Conservation (phyloP, 306 rosid genomes). For the Trichosanthes cucumerina region DNA sequence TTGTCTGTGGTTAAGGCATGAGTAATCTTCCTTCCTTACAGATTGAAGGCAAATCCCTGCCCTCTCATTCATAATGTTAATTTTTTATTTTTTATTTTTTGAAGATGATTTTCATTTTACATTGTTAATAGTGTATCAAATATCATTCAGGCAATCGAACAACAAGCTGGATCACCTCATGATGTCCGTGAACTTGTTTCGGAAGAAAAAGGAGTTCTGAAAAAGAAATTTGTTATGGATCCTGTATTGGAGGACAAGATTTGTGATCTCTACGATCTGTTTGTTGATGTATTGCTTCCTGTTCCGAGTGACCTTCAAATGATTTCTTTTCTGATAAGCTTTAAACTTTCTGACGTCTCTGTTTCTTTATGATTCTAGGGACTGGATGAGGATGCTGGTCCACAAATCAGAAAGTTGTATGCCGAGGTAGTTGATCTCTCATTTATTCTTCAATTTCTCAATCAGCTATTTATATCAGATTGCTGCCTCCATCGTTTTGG, state of each 20-base stretch:
- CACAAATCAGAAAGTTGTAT: conserved; percentile 83
- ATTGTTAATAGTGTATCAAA: conserved; percentile 15
- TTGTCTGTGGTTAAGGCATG: not conserved
- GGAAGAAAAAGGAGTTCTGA: conserved; percentile 50
- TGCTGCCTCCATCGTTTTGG: conserved; percentile 1
- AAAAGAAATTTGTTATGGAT: conserved; percentile 62
- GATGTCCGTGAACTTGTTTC: conserved; percentile 49
- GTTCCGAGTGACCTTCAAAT: conserved; percentile 17
- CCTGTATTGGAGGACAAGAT: conserved; percentile 83
- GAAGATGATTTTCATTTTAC: not conserved
- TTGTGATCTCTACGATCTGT: conserved; percentile 97
- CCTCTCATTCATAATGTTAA: not conserved
- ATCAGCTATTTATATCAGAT: not conserved
- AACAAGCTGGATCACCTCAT: conserved; percentile 52
- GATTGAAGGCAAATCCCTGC: not conserved
- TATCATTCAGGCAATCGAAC: conserved; percentile 38
- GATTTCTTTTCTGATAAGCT: conserved; percentile 13
- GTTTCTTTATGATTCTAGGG: conserved; percentile 54
- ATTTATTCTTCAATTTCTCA: conserved; percentile 6
- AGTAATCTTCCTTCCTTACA: not conserved
- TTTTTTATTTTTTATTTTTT: not conserved
- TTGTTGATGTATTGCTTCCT: conserved; percentile 60
- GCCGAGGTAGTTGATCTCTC: conserved; percentile 56
- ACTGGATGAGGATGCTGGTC: conserved; percentile 85
- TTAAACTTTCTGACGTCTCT: conserved; percentile 11